phyloP scores from a whole-genome alignment of 2,329 filamentous ascomycete species.

The Fonsecaea nubica region DNA sequence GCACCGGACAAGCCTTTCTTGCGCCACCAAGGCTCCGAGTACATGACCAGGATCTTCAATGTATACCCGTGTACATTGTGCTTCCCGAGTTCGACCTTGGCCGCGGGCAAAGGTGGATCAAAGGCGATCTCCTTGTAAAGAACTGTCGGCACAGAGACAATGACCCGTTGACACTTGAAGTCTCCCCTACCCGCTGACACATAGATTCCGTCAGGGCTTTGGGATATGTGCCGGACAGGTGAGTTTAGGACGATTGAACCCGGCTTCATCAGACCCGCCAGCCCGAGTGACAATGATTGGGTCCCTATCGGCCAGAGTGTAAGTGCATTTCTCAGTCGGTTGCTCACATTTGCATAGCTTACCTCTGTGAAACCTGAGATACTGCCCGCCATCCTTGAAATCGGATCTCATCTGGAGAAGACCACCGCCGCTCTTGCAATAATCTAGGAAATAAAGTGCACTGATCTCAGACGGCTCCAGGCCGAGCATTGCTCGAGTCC shows the following conservation, averaged over 20 bases:
- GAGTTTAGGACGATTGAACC: constrained; percentile 41
- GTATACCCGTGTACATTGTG: constrained; percentile 55
- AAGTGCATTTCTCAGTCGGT: not conserved
- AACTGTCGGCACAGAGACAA: constrained; percentile 58
- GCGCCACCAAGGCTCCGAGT: constrained; percentile 55
- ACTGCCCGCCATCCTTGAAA: constrained; percentile 59
- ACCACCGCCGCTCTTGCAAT: constrained; percentile 61
- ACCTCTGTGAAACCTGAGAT: constrained; percentile 49
- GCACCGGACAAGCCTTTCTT: constrained; percentile 45
- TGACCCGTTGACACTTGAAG: constrained; percentile 53
- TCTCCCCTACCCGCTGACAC: constrained; percentile 29
- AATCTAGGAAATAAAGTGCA: constrained; percentile 63
- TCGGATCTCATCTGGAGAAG: constrained; percentile 62
- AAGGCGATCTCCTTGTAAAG: constrained; percentile 57
- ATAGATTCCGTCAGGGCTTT: constrained; percentile 39
- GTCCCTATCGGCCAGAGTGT: constrained; percentile 47
- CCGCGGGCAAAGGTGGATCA: constrained; percentile 53
- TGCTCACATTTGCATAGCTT: not conserved
- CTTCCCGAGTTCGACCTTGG: constrained; percentile 48
- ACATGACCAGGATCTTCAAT: constrained; percentile 58
- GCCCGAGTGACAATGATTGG: constrained; percentile 49
- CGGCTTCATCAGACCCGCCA: constrained; percentile 47
- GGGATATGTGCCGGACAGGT: constrained; percentile 45
- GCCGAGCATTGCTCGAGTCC: constrained; percentile 60
- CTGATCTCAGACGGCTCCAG: constrained; percentile 58